Evolutionary conservation across 2,329 filamentous ascomycete genomes (phyloP).

Genomic region (Beauveria varroae): DNA sequence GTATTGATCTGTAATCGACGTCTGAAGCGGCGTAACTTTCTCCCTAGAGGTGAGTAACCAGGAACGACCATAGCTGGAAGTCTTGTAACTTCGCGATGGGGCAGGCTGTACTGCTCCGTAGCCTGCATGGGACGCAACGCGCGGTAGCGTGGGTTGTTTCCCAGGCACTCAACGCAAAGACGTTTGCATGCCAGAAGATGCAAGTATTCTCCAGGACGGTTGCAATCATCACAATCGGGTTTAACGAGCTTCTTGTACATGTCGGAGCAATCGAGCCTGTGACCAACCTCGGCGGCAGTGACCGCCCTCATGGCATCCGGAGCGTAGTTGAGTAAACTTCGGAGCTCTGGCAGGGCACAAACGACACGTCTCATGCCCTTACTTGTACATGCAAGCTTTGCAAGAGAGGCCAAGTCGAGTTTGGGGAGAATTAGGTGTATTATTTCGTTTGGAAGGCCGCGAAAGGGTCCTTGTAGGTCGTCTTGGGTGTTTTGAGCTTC

Average conservation of each 20-base stretch:
- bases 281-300: neutral
- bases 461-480: neutral
- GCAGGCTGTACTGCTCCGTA: neutral
- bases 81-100: accelerated
- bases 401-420: neutral
- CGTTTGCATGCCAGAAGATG: neutral
- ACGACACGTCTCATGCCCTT: neutral
- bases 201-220: neutral
- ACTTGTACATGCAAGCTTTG: neutral
- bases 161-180: neutral
- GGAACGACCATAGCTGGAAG: neutral
- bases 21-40: accelerated
- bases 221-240: neutral
- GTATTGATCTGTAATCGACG: neutral
- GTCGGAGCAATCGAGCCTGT: neutral
- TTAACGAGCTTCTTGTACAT: neutral
- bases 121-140: neutral
- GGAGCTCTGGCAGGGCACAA: neutral
- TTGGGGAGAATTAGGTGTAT: neutral
- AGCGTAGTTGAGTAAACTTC: neutral
- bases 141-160: neutral
- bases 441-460: neutral
- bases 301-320: neutral
- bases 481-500: neutral
- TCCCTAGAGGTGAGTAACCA: neutral